phyloP scores from a whole-genome alignment of 106 monocot species.

The Dioscorea dumetorum region DNA sequence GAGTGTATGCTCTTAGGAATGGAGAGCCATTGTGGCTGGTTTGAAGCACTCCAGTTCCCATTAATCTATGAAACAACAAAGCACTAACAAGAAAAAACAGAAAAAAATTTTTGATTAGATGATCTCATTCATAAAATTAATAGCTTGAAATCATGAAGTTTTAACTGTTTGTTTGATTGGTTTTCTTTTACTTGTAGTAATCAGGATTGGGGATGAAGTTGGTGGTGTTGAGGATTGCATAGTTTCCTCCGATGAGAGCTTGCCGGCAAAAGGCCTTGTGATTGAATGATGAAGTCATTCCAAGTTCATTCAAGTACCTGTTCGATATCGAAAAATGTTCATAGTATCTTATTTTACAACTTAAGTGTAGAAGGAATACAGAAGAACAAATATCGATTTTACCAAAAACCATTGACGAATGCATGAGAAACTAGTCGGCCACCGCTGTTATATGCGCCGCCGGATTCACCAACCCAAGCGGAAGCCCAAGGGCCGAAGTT shows the following conservation, averaged over 20 bases:
- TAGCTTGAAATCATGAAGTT: no score
- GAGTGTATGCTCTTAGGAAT: slow-evolving; percentile 49
- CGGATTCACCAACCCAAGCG: slow-evolving; percentile 64
- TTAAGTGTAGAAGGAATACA: no score
- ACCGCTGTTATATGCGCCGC: slow-evolving; percentile 66
- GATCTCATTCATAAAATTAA: no score
- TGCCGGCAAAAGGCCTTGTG: slow-evolving; percentile 31
- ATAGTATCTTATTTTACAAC: not conserved
- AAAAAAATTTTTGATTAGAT: not conserved
- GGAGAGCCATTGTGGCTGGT: slow-evolving; percentile 26
- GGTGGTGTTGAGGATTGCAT: slow-evolving; percentile 26
- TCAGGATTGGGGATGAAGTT: slow-evolving; percentile 36
- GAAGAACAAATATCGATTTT: no score
- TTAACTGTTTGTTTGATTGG: no score
- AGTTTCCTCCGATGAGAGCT: slow-evolving; percentile 33
- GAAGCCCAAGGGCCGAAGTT: slow-evolving; percentile 39
- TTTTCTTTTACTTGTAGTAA: slow-evolving; percentile 25
- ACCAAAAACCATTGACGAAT: slow-evolving; percentile 5
- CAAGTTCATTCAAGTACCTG: slow-evolving; percentile 41
- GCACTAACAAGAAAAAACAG: slow-evolving; percentile 21
- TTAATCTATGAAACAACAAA: slow-evolving; percentile 29
- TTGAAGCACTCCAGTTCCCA: slow-evolving; percentile 38
- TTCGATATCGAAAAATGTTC: not conserved
- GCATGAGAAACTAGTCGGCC: slow-evolving; percentile 1
- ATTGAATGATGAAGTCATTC: slow-evolving; percentile 20